Conservation (phyloP, 108 stramenopile genomes). For the Pinguiococcus pyrenoidosus region DNA sequence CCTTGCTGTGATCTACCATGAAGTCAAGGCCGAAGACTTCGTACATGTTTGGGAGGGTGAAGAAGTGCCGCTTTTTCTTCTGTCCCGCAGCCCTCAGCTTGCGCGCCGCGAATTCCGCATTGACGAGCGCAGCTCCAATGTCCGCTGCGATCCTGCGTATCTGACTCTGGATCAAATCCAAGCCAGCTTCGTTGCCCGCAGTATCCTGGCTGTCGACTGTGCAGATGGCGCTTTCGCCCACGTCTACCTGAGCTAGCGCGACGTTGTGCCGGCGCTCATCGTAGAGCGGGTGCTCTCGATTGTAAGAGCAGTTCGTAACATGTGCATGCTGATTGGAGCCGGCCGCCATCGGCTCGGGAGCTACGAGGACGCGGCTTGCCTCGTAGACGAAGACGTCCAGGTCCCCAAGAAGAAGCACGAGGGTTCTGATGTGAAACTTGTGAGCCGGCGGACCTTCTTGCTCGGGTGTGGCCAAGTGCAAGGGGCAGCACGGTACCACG, state of each 20-base stretch:
- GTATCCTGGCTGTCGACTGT: no score
- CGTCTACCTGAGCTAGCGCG: no score
- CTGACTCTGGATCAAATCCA: no score
- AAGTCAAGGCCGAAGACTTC: slow-evolving; percentile 11
- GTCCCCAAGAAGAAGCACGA: slow-evolving; percentile 1
- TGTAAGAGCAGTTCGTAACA: slow-evolving; percentile 4
- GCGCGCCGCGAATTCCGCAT: no score
- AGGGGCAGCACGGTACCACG: no score
- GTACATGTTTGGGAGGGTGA: slow-evolving; percentile 1
- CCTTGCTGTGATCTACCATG: background rate
- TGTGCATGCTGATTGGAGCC: background rate
- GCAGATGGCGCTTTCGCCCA: no score
- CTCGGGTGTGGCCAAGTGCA: no score
- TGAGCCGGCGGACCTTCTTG: no score
- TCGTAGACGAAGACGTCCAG: slow-evolving; percentile 5
- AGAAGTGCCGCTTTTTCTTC: background rate
- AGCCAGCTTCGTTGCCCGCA: no score
- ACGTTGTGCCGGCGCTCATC: slow-evolving; percentile 3
- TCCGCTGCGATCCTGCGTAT: no score
- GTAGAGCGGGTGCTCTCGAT: slow-evolving; percentile 1
- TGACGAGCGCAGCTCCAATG: no score
- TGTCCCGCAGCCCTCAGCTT: background rate
- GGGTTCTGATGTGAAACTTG: slow-evolving; percentile 8
- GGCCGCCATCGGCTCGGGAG: background rate
- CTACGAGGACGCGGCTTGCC: slow-evolving; percentile 1